These are phyloP conservation scores for Cyclocybe cylindracea DNA, from an alignment of 768 basidiomycete species.

Conservation along the genomic window DNA sequence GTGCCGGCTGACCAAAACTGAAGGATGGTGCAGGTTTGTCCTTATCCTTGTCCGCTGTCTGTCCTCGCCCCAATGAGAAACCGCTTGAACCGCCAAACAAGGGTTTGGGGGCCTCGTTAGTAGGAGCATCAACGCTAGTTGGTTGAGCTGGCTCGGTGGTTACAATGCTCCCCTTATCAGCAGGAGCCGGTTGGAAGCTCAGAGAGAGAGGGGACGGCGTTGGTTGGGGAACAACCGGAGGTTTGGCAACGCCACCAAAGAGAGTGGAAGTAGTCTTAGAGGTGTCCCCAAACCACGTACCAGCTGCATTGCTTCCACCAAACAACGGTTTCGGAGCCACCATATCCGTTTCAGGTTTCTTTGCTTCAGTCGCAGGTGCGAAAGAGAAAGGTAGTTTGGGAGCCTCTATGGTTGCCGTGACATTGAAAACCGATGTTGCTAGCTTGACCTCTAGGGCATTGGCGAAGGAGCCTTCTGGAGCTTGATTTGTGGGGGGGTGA, in stretches of 20 bases:
- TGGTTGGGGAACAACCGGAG: slow-evolving; percentile 12
- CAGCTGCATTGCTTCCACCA: slow-evolving; percentile 12
- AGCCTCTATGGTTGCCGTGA: slow-evolving; percentile 2
- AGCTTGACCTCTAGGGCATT: too few species aligned
- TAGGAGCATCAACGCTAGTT: slow-evolving; percentile 7
- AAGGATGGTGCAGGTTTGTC: not conserved
- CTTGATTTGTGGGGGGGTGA: slow-evolving; percentile 1
- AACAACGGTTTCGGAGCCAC: slow-evolving; percentile 18
- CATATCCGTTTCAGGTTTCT: slow-evolving; percentile 8
- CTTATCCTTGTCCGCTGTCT: slow-evolving; percentile 8
- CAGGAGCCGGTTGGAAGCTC: slow-evolving; percentile 19
- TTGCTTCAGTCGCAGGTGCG: slow-evolving; percentile 12
- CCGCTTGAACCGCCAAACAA: slow-evolving; percentile 31
- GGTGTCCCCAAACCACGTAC: slow-evolving; percentile 19
- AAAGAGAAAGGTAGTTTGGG: slow-evolving; percentile 17
- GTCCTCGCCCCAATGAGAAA: slow-evolving; percentile 15
- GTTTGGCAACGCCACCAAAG: slow-evolving; percentile 13
- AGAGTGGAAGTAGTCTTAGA: slow-evolving; percentile 20
- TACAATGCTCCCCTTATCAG: slow-evolving; percentile 8
- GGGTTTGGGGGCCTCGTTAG: slow-evolving; percentile 40
- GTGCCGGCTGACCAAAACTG: not conserved
- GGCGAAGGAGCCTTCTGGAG: too few species aligned
- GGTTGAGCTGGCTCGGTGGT: slow-evolving; percentile 4
- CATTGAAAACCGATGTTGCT: not conserved
- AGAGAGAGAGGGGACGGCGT: slow-evolving; percentile 26